phyloP scores from a whole-genome alignment of 2,329 filamentous ascomycete species.

The Colletotrichum horii region DNA sequence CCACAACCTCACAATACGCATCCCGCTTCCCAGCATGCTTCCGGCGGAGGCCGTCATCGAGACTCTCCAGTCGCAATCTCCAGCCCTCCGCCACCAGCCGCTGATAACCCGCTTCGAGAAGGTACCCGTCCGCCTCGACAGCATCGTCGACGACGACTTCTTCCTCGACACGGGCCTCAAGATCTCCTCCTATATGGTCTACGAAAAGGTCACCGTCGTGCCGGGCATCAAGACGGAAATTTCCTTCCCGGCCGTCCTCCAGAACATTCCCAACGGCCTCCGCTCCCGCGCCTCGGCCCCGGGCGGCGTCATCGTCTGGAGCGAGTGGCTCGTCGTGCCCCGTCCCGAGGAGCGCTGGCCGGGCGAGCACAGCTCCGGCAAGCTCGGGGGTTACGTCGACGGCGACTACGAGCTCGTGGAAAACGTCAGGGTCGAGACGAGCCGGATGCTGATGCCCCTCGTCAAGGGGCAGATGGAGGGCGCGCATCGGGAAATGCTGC shows the following conservation, averaged over 20 bases:
- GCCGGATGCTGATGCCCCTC: slow-evolving; percentile 40
- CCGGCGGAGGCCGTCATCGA: slow-evolving; percentile 41
- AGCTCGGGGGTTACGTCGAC: slow-evolving; percentile 20
- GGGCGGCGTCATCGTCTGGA: slow-evolving; percentile 48
- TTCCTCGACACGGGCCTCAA: slow-evolving; percentile 38
- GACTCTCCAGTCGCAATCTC: slow-evolving; percentile 43
- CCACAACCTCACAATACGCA: slow-evolving; percentile 40
- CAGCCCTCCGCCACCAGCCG: slow-evolving; percentile 47
- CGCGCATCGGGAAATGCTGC: slow-evolving; percentile 34
- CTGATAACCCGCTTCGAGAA: slow-evolving; percentile 40
- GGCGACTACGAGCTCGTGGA: slow-evolving; percentile 38
- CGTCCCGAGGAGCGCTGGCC: slow-evolving; percentile 23
- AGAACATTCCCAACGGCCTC: slow-evolving; percentile 44
- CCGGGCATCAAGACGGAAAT: slow-evolving; percentile 46
- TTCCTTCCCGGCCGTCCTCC: slow-evolving; percentile 47
- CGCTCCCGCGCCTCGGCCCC: slow-evolving; percentile 48
- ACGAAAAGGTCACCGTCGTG: slow-evolving; percentile 38
- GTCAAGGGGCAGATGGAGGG: slow-evolving; percentile 32
- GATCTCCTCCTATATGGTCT: slow-evolving; percentile 37
- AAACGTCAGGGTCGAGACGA: slow-evolving; percentile 35
- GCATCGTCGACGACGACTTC: slow-evolving; percentile 45
- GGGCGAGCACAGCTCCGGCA: slow-evolving; percentile 5
- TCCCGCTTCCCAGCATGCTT: slow-evolving; percentile 46
- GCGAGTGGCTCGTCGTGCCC: slow-evolving; percentile 33
- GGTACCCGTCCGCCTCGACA: slow-evolving; percentile 34